Conservation (phyloP, 192 early-diverging fungal genomes). For the Dispira parvispora region DNA sequence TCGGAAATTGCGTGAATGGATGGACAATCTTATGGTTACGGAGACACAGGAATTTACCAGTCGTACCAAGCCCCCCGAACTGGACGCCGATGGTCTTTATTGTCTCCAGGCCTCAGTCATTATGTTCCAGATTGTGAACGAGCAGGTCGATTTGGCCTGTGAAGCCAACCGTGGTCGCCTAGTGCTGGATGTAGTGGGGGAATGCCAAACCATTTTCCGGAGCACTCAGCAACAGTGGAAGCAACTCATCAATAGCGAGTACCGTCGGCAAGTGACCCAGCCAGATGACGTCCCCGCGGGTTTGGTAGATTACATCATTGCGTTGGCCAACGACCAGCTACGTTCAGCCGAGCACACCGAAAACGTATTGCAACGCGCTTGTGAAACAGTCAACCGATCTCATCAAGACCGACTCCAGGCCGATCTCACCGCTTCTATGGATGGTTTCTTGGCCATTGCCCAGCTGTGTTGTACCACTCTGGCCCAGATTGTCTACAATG, state of each 20-base stretch:
- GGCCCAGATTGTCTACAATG: constrained; percentile 69
- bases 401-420: constrained; percentile 42
- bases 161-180: constrained; percentile 78
- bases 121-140: constrained; percentile 96
- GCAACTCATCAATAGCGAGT: constrained; percentile 53
- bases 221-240: constrained; percentile 75
- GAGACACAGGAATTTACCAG: constrained; percentile 67
- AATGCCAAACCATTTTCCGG: constrained; percentile 67
- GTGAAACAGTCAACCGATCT: constrained; percentile 35
- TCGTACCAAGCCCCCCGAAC: constrained; percentile 52
- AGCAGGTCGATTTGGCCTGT: constrained; percentile 83
- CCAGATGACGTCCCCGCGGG: constrained; percentile 63
- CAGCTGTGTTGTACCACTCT: constrained; percentile 56
- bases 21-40: constrained; percentile 68
- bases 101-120: constrained; percentile 66
- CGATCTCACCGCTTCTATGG: constrained; percentile 53
- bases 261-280: constrained; percentile 57
- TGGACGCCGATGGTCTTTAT: constrained; percentile 63
- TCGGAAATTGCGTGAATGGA: constrained; percentile 79
- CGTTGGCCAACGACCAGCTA: constrained; percentile 89
- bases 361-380: constrained; percentile 38
- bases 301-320: constrained; percentile 88
- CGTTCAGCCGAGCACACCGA: constrained; percentile 85
- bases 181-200: constrained; percentile 64
- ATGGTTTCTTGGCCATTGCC: constrained; percentile 85